phyloP scores from a whole-genome alignment of 2,329 filamentous ascomycete species.

The Sclerotinia glacialis region DNA sequence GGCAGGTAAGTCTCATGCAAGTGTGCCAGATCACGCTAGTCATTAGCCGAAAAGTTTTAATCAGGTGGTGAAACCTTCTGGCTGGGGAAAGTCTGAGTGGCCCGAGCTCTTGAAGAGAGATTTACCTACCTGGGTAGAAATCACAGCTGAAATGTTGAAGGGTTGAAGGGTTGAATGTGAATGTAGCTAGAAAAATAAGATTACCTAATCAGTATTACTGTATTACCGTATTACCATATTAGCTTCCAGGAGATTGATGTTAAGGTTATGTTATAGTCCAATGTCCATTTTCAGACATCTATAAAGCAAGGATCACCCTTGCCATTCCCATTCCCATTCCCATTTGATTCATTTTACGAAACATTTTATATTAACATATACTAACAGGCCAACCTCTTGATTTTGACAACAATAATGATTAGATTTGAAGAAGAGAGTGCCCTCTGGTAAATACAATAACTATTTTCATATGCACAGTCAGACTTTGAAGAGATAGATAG shows the following conservation, averaged over 20 bases:
- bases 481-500: not conserved
- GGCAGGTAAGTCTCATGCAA: constrained; percentile 14
- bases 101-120: not conserved
- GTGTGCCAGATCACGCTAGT: constrained; percentile 16
- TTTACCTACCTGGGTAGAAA: too few relatives aligned
- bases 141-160: too few relatives aligned
- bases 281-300: not conserved
- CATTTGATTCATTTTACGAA: constrained; percentile 9
- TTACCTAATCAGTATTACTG: too few relatives aligned
- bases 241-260: too few relatives aligned
- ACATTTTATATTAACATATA: constrained; percentile 20
- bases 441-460: not conserved
- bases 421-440: not conserved
- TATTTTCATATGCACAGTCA: not conserved
- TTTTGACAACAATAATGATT: constrained; percentile 6
- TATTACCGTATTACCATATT: too few relatives aligned
- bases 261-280: not conserved
- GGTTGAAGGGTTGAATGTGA: too few relatives aligned
- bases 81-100: constrained; percentile 10
- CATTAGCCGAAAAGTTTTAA: constrained; percentile 16
- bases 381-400: constrained; percentile 21
- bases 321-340: not conserved
- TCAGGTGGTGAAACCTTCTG: constrained; percentile 17
- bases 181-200: too few relatives aligned
- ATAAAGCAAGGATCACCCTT: constrained; percentile 7